Conservation (phyloP, 495 filamentous ascomycete genomes). For the Neurospora sublineolata region DNA sequence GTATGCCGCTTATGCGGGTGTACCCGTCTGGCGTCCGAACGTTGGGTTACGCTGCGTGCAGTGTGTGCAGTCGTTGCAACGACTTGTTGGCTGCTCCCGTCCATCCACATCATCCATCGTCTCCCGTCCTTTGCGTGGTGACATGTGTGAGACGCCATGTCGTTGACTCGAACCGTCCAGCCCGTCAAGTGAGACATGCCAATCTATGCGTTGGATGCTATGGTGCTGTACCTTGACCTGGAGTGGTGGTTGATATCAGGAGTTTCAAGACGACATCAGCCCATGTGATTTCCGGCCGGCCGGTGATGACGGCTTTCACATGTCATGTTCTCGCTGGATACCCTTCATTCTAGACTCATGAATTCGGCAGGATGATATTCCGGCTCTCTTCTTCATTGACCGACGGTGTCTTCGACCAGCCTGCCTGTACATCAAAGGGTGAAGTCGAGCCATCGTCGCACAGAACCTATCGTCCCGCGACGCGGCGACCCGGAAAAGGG, state of each 20-base stretch:
- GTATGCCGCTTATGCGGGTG: not conserved
- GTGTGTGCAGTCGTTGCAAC: not conserved
- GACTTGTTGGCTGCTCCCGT: not conserved
- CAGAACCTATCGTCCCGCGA: not conserved
- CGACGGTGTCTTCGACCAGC: not conserved
- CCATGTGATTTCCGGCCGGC: not conserved
- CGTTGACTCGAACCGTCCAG: not conserved
- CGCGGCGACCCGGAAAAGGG: not conserved
- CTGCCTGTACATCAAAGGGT: not conserved
- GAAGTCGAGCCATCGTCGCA: not conserved
- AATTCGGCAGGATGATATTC: not conserved
- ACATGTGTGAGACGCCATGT: not conserved
- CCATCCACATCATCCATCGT: not conserved
- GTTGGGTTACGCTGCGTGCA: not conserved
- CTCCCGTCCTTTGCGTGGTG: not conserved
- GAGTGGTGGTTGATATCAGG: not conserved
- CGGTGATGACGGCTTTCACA: not conserved
- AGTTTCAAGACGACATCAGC: not conserved
- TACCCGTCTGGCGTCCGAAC: not conserved
- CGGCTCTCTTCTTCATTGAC: not conserved
- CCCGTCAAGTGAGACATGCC: not conserved
- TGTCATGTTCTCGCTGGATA: not conserved
- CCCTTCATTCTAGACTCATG: not conserved
- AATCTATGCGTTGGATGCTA: not conserved
- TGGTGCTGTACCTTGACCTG: not conserved